Percentiles rank a stretch among this genome's conserved stretches.
These are phyloP conservation scores for Lactarius sp. DNA, from an alignment of 768 basidiomycete species.

Conservation along the genomic window DNA sequence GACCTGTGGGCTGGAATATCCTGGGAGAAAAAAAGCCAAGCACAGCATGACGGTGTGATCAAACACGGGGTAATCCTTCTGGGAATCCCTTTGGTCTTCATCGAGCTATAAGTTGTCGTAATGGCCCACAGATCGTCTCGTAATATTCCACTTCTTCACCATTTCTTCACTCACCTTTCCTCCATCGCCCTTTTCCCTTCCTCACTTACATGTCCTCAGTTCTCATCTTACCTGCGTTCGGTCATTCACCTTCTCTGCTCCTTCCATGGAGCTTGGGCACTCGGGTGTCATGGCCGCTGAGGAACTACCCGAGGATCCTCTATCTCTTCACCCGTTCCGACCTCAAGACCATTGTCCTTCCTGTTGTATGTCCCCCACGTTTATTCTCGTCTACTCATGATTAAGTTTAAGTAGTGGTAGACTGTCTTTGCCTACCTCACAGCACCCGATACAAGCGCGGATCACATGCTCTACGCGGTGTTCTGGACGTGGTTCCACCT, in stretches of 20 bases:
- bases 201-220: not conserved
- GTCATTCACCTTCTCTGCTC: not conserved
- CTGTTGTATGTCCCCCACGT: not conserved
- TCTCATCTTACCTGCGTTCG: not conserved
- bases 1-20: not conserved
- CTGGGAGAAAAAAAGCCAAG: no score
- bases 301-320: conserved; percentile 7
- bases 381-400: not conserved
- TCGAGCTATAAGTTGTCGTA: not conserved
- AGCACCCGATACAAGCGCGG: not conserved
- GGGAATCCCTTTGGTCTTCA: not conserved
- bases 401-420: not conserved
- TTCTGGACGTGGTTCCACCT: conserved; percentile 32
- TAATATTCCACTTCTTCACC: not conserved
- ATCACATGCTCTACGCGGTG: conserved; percentile 5
- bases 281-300: not conserved
- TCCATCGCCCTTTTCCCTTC: not conserved
- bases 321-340: conserved; percentile 21
- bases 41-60: no score
- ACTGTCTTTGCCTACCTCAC: conserved; percentile 20
- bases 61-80: no score
- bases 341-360: conserved; percentile 20
- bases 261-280: not conserved
- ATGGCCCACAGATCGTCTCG: not conserved
- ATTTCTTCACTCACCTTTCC: not conserved